These are phyloP conservation scores for Eucalyptus tenuipes DNA, from an alignment of 345 rosid species.

Conservation along the genomic window DNA sequence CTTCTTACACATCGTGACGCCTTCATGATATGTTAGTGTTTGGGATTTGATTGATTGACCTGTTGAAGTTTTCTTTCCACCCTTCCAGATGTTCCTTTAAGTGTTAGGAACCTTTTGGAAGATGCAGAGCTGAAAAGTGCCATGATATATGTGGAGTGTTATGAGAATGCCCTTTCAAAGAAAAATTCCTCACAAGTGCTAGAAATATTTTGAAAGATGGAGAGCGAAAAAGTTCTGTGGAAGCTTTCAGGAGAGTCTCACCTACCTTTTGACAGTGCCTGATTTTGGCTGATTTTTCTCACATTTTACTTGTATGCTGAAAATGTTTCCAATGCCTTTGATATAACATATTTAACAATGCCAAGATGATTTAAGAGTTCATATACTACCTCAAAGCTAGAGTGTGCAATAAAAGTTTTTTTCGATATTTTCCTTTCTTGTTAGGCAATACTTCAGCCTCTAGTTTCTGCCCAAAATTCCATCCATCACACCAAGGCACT, in stretches of 20 bases:
- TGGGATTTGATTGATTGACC: neutral
- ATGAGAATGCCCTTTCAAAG: neutral
- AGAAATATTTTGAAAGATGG: conserved; percentile 82
- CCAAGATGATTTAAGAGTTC: neutral
- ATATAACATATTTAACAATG: neutral
- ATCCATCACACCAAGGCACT: neutral
- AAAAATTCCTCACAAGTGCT: conserved; percentile 15
- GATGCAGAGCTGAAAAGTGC: conserved; percentile 73
- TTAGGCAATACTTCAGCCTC: neutral
- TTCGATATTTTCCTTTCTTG: neutral
- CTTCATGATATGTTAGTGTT: neutral
- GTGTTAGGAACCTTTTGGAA: conserved; percentile 87
- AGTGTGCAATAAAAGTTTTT: neutral
- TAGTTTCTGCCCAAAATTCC: neutral
- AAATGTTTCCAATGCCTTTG: neutral
- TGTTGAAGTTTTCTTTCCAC: neutral
- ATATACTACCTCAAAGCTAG: neutral
- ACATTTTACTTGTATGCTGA: neutral
- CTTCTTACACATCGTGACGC: neutral
- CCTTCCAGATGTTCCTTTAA: conserved; percentile 53
- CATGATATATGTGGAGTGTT: neutral
- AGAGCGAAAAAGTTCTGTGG: conserved; percentile 71
- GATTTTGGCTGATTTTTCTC: neutral
- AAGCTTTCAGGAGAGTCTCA: conserved; percentile 46
- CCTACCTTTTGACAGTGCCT: neutral